A percentile compares a stretch with the other conserved stretches of the same genome.
These are phyloP conservation scores for Paraphaeosphaeria minitans DNA, from an alignment of 2,329 filamentous ascomycete genomes.

Conservation along the genomic window DNA sequence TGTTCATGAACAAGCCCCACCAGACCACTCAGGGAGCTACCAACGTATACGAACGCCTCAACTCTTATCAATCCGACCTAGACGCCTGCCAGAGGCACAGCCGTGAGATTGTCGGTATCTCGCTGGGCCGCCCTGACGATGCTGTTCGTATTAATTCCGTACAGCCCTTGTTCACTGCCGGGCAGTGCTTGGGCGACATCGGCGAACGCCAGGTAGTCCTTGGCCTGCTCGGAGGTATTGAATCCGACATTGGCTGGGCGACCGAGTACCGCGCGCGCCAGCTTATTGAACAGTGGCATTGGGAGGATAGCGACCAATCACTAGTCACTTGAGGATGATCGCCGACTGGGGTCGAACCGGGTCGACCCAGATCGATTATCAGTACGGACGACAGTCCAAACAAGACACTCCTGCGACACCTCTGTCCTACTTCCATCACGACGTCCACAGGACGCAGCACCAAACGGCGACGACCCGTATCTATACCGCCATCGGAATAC, in stretches of 20 bases:
- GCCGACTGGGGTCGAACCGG: neutral
- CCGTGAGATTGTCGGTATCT: conserved; percentile 66
- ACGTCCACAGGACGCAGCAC: neutral
- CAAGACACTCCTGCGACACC: neutral
- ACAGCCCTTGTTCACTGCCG: conserved; percentile 66
- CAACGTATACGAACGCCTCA: conserved; percentile 60
- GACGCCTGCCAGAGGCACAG: conserved; percentile 62
- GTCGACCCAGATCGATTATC: neutral
- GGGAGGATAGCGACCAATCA: conserved; percentile 33
- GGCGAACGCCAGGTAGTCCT: conserved; percentile 62
- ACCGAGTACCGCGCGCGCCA: conserved; percentile 65
- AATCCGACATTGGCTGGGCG: conserved; percentile 67
- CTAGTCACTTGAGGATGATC: conserved; percentile 6
- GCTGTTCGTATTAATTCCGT: conserved; percentile 63
- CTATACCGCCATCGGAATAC: neutral
- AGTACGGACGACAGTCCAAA: neutral
- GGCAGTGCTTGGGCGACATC: conserved; percentile 62
- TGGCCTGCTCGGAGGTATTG: conserved; percentile 61
- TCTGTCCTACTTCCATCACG: neutral
- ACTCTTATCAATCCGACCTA: conserved; percentile 62
- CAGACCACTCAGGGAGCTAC: conserved; percentile 59
- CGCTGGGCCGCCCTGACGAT: conserved; percentile 60
- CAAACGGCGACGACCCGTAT: neutral
- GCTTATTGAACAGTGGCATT: conserved; percentile 56
- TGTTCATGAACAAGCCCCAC: conserved; percentile 65